Percentiles rank a stretch among this genome's conserved stretches.
Evolutionary conservation across 2,329 filamentous ascomycete species (phyloP).

Genomic region (Xylariaceae sp.): DNA sequence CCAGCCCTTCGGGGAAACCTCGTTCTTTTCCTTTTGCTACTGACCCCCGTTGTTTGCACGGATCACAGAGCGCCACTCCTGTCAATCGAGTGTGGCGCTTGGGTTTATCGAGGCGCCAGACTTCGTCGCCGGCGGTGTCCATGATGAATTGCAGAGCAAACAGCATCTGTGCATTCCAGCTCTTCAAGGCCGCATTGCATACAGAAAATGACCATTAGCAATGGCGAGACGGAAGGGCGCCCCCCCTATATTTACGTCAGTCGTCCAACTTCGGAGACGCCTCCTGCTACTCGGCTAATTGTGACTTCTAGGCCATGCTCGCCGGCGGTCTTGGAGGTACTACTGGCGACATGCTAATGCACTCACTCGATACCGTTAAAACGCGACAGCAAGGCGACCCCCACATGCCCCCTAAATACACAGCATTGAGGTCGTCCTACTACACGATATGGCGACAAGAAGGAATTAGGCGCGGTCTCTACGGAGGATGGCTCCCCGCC

Average conservation of each 20-base stretch:
- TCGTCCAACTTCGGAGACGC: constrained; percentile 13
- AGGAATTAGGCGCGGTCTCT: constrained; percentile 77
- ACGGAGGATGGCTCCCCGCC: constrained; percentile 89
- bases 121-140: constrained; percentile 15
- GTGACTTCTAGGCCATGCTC: constrained; percentile 70
- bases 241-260: constrained; percentile 61
- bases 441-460: constrained; percentile 91
- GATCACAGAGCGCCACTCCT: constrained; percentile 3
- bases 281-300: constrained; percentile 6
- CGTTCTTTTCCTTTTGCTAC: constrained; percentile 9
- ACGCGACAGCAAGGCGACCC: constrained; percentile 96
- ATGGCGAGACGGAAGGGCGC: constrained; percentile 50
- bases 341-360: constrained; percentile 96
- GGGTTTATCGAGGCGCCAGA: constrained; percentile 12
- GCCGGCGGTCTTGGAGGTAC: constrained; percentile 90
- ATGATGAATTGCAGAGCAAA: constrained; percentile 28
- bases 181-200: constrained; percentile 17
- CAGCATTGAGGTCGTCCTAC: constrained; percentile 84
- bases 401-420: constrained; percentile 86
- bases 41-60: background rate
- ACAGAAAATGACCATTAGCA: constrained; percentile 36
- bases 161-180: constrained; percentile 21
- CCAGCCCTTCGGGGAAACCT: background rate
- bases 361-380: constrained; percentile 97
- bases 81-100: constrained; percentile 11